These are phyloP conservation scores for Ceratocystis cubensis DNA, from an alignment of 2,329 filamentous ascomycete species.

Conservation along the genomic window DNA sequence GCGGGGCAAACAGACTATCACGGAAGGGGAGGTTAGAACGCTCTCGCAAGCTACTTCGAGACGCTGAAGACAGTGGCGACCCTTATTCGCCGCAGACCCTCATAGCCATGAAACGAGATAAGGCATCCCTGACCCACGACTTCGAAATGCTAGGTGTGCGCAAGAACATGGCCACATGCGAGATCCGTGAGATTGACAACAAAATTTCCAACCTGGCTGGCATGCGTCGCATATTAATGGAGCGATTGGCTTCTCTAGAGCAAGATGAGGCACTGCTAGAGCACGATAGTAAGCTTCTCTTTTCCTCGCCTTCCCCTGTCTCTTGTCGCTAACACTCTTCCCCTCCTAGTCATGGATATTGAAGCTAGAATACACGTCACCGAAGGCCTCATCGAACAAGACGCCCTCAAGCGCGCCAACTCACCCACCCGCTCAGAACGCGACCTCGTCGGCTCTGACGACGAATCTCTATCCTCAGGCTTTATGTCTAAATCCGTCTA, in stretches of 20 bases:
- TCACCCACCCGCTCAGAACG: slow-evolving; percentile 41
- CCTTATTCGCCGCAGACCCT: slow-evolving; percentile 47
- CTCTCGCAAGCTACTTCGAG: slow-evolving; percentile 62
- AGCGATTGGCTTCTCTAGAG: slow-evolving; percentile 73
- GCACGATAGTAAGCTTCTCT: slow-evolving; percentile 58
- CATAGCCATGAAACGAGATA: slow-evolving; percentile 65
- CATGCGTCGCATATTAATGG: slow-evolving; percentile 85
- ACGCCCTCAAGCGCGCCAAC: slow-evolving; percentile 42
- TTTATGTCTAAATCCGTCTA: slow-evolving; percentile 99
- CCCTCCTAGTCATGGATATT: slow-evolving; percentile 44
- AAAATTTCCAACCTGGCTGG: slow-evolving; percentile 87
- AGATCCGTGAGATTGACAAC: slow-evolving; percentile 92
- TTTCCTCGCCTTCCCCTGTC: background rate
- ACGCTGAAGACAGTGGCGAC: slow-evolving; percentile 30
- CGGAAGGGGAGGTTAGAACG: slow-evolving; percentile 51
- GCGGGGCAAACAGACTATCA: slow-evolving; percentile 42
- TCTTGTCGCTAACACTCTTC: background rate
- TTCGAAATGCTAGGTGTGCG: slow-evolving; percentile 83
- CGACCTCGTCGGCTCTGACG: slow-evolving; percentile 39
- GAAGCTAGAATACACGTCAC: slow-evolving; percentile 50
- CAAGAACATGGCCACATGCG: slow-evolving; percentile 94
- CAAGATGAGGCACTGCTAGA: slow-evolving; percentile 83
- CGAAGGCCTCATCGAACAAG: slow-evolving; percentile 46
- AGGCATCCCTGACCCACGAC: slow-evolving; percentile 65
- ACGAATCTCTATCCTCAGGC: slow-evolving; percentile 28